Evolutionary conservation across 2,329 filamentous ascomycete genomes (phyloP).

Genomic region (Verticillium klebahnii): DNA sequence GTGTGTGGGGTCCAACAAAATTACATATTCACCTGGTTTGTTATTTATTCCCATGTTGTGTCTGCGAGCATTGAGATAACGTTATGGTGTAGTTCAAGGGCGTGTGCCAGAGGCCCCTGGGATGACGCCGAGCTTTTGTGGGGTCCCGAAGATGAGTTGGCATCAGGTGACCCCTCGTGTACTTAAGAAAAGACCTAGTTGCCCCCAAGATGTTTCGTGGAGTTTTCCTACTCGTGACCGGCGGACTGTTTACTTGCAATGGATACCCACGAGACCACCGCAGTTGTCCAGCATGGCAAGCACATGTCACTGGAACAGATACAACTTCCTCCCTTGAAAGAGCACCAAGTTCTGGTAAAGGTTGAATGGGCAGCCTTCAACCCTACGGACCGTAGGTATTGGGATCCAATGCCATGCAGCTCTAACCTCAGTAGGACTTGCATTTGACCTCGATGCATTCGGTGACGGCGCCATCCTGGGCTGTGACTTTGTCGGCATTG

Average conservation of each 20-base stretch:
- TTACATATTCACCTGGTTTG: background rate
- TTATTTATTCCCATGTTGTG: background rate
- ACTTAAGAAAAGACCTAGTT: background rate
- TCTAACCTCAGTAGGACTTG: background rate
- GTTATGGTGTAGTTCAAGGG: background rate
- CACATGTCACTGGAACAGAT: background rate
- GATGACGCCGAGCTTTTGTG: background rate
- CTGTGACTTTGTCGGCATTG: constrained; percentile 1
- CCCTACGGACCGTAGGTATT: background rate
- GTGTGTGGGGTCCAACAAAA: background rate
- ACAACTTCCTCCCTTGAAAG: background rate
- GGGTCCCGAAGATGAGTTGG: background rate
- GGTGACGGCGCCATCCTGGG: background rate
- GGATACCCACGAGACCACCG: background rate
- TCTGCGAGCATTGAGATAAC: background rate
- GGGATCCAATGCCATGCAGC: background rate
- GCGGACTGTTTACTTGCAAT: background rate
- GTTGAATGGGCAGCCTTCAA: background rate
- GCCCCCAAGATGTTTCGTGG: too few species aligned
- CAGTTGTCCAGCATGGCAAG: background rate
- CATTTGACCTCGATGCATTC: constrained; percentile 1
- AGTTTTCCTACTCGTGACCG: background rate
- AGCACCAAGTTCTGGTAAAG: background rate
- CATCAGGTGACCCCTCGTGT: background rate
- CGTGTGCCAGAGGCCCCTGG: background rate